Evolutionary conservation across 78 protist genomes (phyloP).

Genomic region (Ministeria vibrans): DNA sequence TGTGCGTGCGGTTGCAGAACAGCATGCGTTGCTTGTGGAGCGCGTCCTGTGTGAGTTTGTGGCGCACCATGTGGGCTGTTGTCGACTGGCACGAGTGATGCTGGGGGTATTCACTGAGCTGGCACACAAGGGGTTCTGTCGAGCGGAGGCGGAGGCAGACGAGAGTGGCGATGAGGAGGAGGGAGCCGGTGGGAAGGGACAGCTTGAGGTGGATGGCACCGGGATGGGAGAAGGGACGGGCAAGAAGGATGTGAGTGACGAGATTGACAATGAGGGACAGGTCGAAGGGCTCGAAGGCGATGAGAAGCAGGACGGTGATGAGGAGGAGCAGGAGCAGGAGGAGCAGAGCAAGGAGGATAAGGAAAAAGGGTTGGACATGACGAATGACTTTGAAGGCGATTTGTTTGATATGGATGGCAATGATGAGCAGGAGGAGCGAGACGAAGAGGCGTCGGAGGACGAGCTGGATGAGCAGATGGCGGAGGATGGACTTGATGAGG

Average conservation of each 20-base stretch:
- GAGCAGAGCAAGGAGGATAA: constrained; percentile 39
- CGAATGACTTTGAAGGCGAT: constrained; percentile 80
- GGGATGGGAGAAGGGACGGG: constrained; percentile 84
- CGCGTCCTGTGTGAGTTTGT: neutral
- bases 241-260: constrained; percentile 63
- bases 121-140: neutral
- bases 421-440: constrained; percentile 74
- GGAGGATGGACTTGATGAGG: constrained; percentile 17
- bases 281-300: constrained; percentile 23
- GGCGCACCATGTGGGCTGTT: neutral
- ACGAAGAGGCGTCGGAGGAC: neutral
- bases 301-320: neutral
- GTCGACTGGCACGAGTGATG: constrained; percentile 21
- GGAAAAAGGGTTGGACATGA: constrained; percentile 70
- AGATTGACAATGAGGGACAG: constrained; percentile 68
- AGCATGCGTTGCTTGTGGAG: neutral
- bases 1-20: neutral
- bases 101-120: neutral
- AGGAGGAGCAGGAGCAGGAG: neutral
- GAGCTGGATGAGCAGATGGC: constrained; percentile 23
- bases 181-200: constrained; percentile 14
- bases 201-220: constrained; percentile 34
- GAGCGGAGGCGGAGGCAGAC: neutral
- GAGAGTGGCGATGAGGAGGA: neutral
- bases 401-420: constrained; percentile 38